Evolutionary conservation across 306 rosid species (phyloP), one percentile per base, ranked within the genome.

Genomic region (Oxytropis ochrocephala): DNA sequence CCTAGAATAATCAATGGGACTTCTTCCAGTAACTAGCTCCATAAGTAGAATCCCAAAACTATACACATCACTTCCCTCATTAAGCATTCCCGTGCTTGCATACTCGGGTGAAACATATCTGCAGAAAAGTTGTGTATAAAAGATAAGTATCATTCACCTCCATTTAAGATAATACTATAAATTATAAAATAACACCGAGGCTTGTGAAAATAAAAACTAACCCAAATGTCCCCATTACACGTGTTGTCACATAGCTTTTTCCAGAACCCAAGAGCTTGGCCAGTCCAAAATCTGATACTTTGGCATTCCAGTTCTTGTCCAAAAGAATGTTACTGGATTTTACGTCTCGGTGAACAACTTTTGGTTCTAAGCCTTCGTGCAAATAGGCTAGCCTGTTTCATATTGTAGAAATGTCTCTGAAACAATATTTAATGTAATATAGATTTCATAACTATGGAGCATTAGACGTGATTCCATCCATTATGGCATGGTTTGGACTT

Each of bases 191-290:
- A 38, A 43, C 18, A 65, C 19, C 19, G 14, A 60, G 55, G 63
- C 67, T 29, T 49, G 67, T 63, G 51, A 35, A 27, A 58, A 38
- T 14, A 50, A 71, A 59, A 81, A 85, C 97, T 52, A 78, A 93
- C 98, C 98, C 98, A 36, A 94, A 94, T 52, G 98, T 94, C 58
- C 98, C 98, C 98, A 94, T 94, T 6, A 94, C 98, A 61, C 98
- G 91, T 6, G 98, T 94, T 61, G 96, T 94, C 73, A 94, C 98
- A 5, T 90, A 81, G 85, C 85, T 94, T 72, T 89, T 79, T 66
- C 85, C 98, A 3, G 97, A 46, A 38, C 93, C 95, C 53, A 94
- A 79, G 72, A 94, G 89, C 87, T 94, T 94, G 75, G 98, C 98
- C 63, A 94, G 83, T 69, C 98, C 98, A 78, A 94, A 94, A 71